These are phyloP conservation scores for Eragrostis tef DNA, from an alignment of 202 grass and related monocot genomes.

Conservation along the genomic window DNA sequence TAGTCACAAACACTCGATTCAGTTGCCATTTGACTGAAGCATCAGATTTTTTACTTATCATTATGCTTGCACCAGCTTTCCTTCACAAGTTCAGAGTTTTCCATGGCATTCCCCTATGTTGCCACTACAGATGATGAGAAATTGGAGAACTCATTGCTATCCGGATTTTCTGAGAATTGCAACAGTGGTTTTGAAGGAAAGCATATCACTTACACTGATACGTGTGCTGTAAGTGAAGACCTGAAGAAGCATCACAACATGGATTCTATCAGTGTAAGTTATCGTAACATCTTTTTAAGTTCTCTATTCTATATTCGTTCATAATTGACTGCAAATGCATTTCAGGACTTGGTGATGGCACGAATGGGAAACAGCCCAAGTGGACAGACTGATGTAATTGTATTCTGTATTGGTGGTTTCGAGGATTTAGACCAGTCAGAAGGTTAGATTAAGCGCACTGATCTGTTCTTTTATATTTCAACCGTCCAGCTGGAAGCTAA, in stretches of 20 bases:
- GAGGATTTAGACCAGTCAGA: constrained; percentile 62
- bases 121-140: constrained; percentile 59
- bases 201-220: constrained; percentile 57
- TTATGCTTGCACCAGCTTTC: constrained; percentile 57
- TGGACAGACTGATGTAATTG: constrained; percentile 63
- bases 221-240: constrained; percentile 49
- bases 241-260: constrained; percentile 60
- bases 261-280: constrained; percentile 66
- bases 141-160: constrained; percentile 76
- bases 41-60: constrained; percentile 22
- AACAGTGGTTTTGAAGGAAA: constrained; percentile 55
- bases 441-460: constrained; percentile 59
- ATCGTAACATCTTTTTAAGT: constrained; percentile 1
- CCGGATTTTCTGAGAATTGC: constrained; percentile 79
- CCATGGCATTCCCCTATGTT: constrained; percentile 91
- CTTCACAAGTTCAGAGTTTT: constrained; percentile 80
- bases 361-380: constrained; percentile 35
- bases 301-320: constrained; percentile 9
- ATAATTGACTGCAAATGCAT: constrained; percentile 21
- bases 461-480: constrained; percentile 16
- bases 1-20: constrained; percentile 30
- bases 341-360: constrained; percentile 52
- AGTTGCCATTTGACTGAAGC: constrained; percentile 30
- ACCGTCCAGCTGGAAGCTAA: constrained; percentile 24
- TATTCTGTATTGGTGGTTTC: constrained; percentile 71